Evolutionary conservation across 257 asterid species (phyloP), one percentile per base, ranked within the genome.

Genomic region (Verbascum thapsus): DNA sequence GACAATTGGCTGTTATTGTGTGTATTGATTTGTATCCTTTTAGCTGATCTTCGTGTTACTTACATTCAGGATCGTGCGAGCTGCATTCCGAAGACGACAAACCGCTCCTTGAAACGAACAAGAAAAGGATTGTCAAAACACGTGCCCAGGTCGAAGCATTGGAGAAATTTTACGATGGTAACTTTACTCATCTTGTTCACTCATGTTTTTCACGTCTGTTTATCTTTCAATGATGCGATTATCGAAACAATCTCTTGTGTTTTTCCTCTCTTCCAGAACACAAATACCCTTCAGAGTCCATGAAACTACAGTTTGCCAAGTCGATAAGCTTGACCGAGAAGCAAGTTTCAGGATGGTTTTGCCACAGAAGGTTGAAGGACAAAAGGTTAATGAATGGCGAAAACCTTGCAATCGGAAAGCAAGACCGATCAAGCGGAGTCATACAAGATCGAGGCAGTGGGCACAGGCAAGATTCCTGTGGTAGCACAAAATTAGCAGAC

Each of bases 301-400:
- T 84, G 91, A 90, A 94, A 83, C 43, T 70, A 62, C 82, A 90
- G 48, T 76, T 94, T 52, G 96, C 95, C 0, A 82, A 76, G 80
- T 71, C 92, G 50, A 72, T 82, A 37, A 95, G 97, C 22, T 73
- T 94, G 82, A 81, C 99, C 9, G 99, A 94, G 70, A 94, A 87
- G 79, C 99, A 90, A 80, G 81, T 94, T 48, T 84, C 97, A 8
- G 97, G 95, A 38, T 94, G 99, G 99, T 94, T 94, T 79, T 94
- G 99, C 67, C 97, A 94, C 70, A 76, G 96, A 61, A 83, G 97
- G 82, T 75, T 90, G 78, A 90, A 87, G 72, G 99, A 90, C 78
- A 90, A 94, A 82, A 85, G 68, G 72, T 35, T 79, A 61, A 18
- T 49, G 47, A 74, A 64, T 49, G 91, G 78, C 12, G 89, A 83